Percentiles rank a stretch among this genome's conserved stretches.
phyloP scores from a whole-genome alignment of 2,329 filamentous ascomycete species.

The Apiospora rasikravindrae region DNA sequence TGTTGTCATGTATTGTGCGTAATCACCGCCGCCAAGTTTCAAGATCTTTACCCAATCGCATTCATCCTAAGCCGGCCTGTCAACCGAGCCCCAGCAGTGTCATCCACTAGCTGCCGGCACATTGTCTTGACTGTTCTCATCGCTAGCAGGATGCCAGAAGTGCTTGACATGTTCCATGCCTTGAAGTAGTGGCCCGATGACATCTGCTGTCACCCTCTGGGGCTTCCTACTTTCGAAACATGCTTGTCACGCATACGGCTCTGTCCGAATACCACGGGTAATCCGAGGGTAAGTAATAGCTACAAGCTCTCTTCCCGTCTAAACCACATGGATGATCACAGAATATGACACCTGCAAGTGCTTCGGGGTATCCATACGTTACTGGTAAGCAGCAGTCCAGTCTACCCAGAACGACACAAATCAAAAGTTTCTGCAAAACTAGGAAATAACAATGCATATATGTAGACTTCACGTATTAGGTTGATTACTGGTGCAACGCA shows the following conservation, averaged over 20 bases:
- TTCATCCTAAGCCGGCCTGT: background rate
- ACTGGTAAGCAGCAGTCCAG: background rate
- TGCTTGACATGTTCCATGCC: background rate
- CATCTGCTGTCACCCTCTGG: background rate
- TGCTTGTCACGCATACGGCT: background rate
- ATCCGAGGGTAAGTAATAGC: background rate
- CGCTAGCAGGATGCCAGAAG: background rate
- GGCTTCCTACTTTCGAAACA: background rate
- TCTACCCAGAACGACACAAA: background rate
- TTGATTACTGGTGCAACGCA: background rate
- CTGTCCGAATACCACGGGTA: background rate
- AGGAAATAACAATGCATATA: background rate
- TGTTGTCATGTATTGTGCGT: background rate
- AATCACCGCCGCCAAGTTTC: constrained; percentile 1
- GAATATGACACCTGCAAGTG: background rate
- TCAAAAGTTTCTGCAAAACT: background rate
- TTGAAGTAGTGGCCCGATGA: background rate
- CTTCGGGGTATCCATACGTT: background rate
- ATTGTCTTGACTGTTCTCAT: background rate
- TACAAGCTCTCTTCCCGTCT: too few species aligned
- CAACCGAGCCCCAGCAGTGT: background rate
- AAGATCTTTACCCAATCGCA: background rate
- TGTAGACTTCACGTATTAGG: background rate
- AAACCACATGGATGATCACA: background rate
- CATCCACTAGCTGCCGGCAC: background rate